A percentile compares a stretch with the other conserved stretches of the same genome.
These are phyloP conservation scores for Rhytidhysteron rufulum DNA, from an alignment of 2,329 filamentous ascomycete genomes.

Conservation along the genomic window DNA sequence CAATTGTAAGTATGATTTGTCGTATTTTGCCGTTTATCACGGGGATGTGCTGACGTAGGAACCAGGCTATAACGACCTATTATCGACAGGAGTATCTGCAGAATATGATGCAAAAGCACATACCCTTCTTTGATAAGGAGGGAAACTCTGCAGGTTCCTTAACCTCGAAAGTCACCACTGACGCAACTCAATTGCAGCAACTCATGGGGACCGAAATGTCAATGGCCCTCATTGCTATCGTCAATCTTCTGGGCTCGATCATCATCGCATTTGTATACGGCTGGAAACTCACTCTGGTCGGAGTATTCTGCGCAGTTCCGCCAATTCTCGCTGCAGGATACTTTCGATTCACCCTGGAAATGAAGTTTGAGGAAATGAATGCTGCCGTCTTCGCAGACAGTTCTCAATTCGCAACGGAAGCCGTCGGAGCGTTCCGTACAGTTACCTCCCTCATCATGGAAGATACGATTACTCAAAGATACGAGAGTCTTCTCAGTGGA, in stretches of 20 bases:
- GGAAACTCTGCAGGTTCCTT: constrained; percentile 59
- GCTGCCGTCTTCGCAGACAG: constrained; percentile 65
- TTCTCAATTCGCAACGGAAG: constrained; percentile 70
- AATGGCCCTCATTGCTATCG: constrained; percentile 58
- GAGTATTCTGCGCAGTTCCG: constrained; percentile 56
- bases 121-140: constrained; percentile 58
- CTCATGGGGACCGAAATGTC: constrained; percentile 61
- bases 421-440: constrained; percentile 70
- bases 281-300: constrained; percentile 72
- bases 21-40: no score
- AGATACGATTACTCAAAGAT: constrained; percentile 59
- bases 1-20: constrained; percentile 10
- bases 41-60: no score
- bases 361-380: constrained; percentile 67
- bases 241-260: constrained; percentile 62
- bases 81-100: constrained; percentile 60
- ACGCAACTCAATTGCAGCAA: constrained; percentile 60
- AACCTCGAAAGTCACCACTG: constrained; percentile 53
- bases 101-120: constrained; percentile 57
- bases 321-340: constrained; percentile 49
- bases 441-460: constrained; percentile 69
- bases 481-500: constrained; percentile 53
- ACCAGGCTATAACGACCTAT: constrained; percentile 49
- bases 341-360: constrained; percentile 53
- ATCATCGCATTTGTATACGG: constrained; percentile 67